Percentiles rank a stretch among this genome's conserved stretches.
Conservation (phyloP, 1,284 basidiomycete genomes). For the Abortiporus biennis region DNA sequence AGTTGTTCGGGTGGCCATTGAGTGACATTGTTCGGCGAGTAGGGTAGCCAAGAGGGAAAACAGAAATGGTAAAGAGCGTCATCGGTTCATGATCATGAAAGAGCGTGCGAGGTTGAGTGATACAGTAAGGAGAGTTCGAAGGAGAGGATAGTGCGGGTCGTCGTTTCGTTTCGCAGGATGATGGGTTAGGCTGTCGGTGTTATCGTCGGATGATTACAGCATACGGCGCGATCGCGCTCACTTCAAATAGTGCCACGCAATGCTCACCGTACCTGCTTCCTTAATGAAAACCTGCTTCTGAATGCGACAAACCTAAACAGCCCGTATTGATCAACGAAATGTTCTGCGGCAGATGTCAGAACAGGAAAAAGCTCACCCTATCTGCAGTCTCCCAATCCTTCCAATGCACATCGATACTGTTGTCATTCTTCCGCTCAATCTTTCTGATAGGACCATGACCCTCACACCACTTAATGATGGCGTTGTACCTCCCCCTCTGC, state of each 20-base stretch:
- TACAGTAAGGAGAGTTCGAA: neutral
- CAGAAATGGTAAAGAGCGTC: neutral
- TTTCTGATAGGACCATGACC: slow-evolving; percentile 20
- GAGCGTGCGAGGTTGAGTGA: too few species aligned
- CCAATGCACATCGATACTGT: slow-evolving; percentile 25
- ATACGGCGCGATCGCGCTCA: slow-evolving; percentile 5
- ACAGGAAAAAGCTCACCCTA: slow-evolving; percentile 15
- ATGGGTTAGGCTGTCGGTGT: neutral
- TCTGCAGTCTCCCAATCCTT: slow-evolving; percentile 25
- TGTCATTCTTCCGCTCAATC: slow-evolving; percentile 22
- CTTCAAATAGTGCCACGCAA: slow-evolving; percentile 24
- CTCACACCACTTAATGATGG: slow-evolving; percentile 24
- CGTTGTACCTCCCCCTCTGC: slow-evolving; percentile 14
- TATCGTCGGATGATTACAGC: slow-evolving; percentile 1
- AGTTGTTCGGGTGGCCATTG: too few species aligned
- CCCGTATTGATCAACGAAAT: slow-evolving; percentile 5
- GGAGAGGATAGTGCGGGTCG: slow-evolving; percentile 1
- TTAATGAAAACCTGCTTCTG: slow-evolving; percentile 24
- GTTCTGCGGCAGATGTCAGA: neutral
- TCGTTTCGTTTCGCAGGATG: slow-evolving; percentile 4
- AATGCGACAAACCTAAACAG: slow-evolving; percentile 22
- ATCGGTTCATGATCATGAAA: neutral
- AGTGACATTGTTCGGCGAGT: too few species aligned
- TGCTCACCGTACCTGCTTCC: slow-evolving; percentile 23
- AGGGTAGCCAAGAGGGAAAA: neutral